A percentile compares a stretch with the other conserved stretches of the same genome.
These are phyloP conservation scores for Thymus mandschuricus DNA, from an alignment of 257 asterid species.

Conservation along the genomic window DNA sequence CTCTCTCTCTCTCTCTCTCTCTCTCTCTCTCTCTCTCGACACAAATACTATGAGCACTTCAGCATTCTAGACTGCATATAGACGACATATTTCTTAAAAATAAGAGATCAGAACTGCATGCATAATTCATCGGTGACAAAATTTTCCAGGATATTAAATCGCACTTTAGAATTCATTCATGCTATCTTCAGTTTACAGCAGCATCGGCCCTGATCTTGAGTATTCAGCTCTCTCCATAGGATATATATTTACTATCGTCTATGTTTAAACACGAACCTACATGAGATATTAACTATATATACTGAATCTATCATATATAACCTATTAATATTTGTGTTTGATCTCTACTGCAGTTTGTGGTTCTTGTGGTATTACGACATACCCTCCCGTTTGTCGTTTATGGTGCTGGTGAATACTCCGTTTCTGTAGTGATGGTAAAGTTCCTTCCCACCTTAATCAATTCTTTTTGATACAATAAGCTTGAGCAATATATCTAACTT, in stretches of 20 bases:
- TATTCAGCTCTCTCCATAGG: neutral
- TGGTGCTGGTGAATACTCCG: slow-evolving; percentile 54
- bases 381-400: slow-evolving; percentile 54
- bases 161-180: no score
- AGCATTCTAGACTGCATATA: no score
- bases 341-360: slow-evolving; percentile 52
- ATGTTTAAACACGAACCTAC: neutral
- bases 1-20: neutral
- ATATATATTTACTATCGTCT: neutral
- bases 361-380: slow-evolving; percentile 70
- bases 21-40: no score
- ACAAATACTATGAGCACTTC: no score
- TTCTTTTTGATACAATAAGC: neutral
- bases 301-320: neutral
- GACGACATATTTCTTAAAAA: no score
- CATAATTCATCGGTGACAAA: no score
- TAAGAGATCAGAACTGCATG: no score
- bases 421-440: slow-evolving; percentile 52
- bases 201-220: no score
- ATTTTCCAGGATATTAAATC: no score
- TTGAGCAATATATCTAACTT: neutral
- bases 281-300: neutral
- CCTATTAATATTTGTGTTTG: slow-evolving; percentile 3
- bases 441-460: slow-evolving; percentile 10
- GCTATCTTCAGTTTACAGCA: no score